Base-by-base conservation (phyloP, 805 yeast species). In the Ogataea paradorogensis region DNA sequence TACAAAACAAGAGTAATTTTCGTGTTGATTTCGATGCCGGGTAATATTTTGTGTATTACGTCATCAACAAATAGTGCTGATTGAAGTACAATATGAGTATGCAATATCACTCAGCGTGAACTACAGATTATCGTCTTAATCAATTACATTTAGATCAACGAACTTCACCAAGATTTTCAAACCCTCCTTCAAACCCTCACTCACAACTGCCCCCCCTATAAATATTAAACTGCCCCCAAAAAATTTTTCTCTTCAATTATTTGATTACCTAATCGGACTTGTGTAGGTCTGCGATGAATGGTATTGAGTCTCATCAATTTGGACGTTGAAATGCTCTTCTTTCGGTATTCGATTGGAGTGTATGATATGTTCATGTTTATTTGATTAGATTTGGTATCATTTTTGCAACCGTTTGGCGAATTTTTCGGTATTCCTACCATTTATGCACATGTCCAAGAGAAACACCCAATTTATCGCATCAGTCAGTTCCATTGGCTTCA, bases 381-480 rank as follows among this genome's bases (percentile, higher is more conserved):
- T 4, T 33, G 38, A 28, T 28, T 23, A 33, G 33, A 30, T 35
- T 33, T 33, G 34, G 27, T 20, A 7, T 20, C 10, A n/a, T 15
- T 31, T 30, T 29, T 15, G 18, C 8, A 9, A 21, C 27, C 38
- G 32, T 39, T 38, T 40, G 32, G 31, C 46, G 40, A 32, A 31
- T 10, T 38, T 32, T 27, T 32, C 36, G 15, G 13, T 38, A 38
- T 21, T 38, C 36, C 33, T 27, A 32, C 25, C 36, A 16, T 13
- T 21, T 15, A 14, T 11, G 43, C 37, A 30, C 33, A 33, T 23
- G 33, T 46, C 55, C 59, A 30, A 53, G 51, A 53, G 30, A 45
- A 42, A 26, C 18, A 40, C 51, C 55, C 52, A 51, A 55, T 51
- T 54, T 55, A 53, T 55, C 60, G 60, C 59, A 45, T 47, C 46